Evolutionary conservation across 2,329 filamentous ascomycete species (phyloP), one percentile per base, ranked within the genome.

Genomic region (Metarhizium brunneum): DNA sequence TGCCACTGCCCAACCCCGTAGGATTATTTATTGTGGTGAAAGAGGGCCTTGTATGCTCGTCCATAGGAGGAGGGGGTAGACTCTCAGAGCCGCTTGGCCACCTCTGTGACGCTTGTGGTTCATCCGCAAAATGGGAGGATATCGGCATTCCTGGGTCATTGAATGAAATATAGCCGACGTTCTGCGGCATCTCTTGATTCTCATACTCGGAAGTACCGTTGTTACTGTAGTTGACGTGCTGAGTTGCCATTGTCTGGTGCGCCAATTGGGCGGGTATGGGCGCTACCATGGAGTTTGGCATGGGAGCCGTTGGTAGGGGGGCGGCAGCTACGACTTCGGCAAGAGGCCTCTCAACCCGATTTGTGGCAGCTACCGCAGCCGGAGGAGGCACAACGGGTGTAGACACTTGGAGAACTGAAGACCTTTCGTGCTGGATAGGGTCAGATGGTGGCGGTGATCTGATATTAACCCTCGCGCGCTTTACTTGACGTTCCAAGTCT

Each of bases 401-500:
- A 25, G 29, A 18, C 20, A 8, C 18, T 11, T 14, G 45, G 25
- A 25, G 20, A 13, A 16, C 13, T 14, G 4, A 16, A 29, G 18
- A 5, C 25, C 8, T 20, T n/a, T 6, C 25, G 20, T 48, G 16
- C 25, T 13, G 25, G 11, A 2, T 30, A 30, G 25, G 8, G 10
- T 3, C 45, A 36, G 8, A 25, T 20, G 50, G 50, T 36, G 55
- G n/a, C 18, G 55, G n/a, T 16, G 55, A 36, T 10, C 32, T 51
- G 32, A n/a, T 10, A n/a, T 36, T 49, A 8, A 55, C 36, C 29
- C 50, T 57, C 11, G 56, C 18, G 14, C 56, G 56, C 53, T 57
- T 57, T 29, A 55, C 49, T 38, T 57, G 57, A 13, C 45, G 56
- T 11, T 42, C 52, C 5, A 45, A 8, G n/a, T 35, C 18, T 7